Conservation (phyloP, 345 rosid genomes). For the Hevea brasiliensis region DNA sequence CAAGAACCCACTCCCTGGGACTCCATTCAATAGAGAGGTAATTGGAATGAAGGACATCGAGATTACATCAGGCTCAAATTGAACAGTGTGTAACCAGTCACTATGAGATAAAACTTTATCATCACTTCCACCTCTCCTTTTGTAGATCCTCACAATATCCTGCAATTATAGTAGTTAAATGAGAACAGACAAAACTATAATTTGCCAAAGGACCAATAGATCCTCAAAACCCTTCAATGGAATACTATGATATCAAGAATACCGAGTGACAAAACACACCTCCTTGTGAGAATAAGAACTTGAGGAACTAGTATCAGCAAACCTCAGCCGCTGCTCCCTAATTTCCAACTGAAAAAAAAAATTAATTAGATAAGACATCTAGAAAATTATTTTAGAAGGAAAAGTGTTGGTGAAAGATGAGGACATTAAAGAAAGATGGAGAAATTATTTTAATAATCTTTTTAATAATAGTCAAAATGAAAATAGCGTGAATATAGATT, state of each 20-base stretch:
- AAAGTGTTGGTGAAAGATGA: no score
- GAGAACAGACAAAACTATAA: slow-evolving; percentile 13
- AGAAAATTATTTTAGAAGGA: no score
- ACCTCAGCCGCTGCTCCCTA: slow-evolving; percentile 78
- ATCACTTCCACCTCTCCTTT: slow-evolving; percentile 91
- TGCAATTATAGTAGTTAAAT: slow-evolving; percentile 32
- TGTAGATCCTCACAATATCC: slow-evolving; percentile 69
- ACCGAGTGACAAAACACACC: slow-evolving; percentile 37
- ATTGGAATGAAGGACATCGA: slow-evolving; percentile 91
- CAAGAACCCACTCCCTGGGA: slow-evolving; percentile 89
- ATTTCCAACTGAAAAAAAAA: slow-evolving; percentile 59
- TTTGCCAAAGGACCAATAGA: not conserved
- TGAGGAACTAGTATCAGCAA: slow-evolving; percentile 66
- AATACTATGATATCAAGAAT: slow-evolving; percentile 2
- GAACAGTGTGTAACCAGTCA: slow-evolving; percentile 91
- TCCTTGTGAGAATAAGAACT: slow-evolving; percentile 85
- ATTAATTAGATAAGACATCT: slow-evolving; percentile 17
- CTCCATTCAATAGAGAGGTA: slow-evolving; percentile 88
- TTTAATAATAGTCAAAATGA: no score
- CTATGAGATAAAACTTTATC: slow-evolving; percentile 57
- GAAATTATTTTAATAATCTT: no score
- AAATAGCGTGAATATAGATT: no score
- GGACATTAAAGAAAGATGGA: no score
- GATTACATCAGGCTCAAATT: slow-evolving; percentile 82
- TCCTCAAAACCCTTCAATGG: not conserved